phyloP scores from a whole-genome alignment of 176 grass and related monocot species.

The Triticum monococcum region DNA sequence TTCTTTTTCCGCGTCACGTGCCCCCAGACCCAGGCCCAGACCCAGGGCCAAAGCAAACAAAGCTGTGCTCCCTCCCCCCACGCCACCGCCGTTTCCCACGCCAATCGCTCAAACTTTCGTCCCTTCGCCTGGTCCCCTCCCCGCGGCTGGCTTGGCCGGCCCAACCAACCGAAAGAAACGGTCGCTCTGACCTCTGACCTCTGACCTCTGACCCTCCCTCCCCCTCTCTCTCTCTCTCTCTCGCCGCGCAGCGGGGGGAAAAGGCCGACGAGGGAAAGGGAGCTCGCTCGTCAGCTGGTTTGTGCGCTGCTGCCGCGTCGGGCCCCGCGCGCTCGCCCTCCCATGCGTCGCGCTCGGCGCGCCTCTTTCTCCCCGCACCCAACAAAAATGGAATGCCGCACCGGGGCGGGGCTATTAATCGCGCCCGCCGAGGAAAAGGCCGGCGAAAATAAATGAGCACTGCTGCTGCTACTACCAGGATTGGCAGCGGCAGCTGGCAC shows the following conservation, averaged over 20 bases:
- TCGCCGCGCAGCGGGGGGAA: background rate
- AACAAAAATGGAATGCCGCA: background rate
- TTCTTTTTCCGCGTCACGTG: background rate
- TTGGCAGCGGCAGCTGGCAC: background rate
- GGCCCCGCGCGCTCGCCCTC: constrained; percentile 4
- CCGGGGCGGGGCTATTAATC: constrained; percentile 7
- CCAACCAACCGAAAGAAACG: background rate
- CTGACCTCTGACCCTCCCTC: background rate
- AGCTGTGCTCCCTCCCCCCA: background rate
- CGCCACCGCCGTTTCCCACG: background rate
- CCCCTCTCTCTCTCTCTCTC: background rate
- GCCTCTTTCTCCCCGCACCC: background rate
- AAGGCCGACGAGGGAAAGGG: background rate
- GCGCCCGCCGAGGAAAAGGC: background rate
- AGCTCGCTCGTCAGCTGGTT: background rate
- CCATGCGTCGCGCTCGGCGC: background rate
- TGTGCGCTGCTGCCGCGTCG: background rate
- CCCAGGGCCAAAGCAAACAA: background rate
- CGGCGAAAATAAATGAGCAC: constrained; percentile 16
- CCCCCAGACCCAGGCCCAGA: background rate
- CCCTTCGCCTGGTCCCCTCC: background rate
- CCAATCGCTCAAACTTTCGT: background rate
- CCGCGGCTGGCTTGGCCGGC: background rate
- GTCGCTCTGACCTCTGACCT: background rate
- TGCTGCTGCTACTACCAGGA: too few relatives aligned